Evolutionary conservation across 2,329 filamentous ascomycete genomes (phyloP).

Genomic region (Venturia pyrina): DNA sequence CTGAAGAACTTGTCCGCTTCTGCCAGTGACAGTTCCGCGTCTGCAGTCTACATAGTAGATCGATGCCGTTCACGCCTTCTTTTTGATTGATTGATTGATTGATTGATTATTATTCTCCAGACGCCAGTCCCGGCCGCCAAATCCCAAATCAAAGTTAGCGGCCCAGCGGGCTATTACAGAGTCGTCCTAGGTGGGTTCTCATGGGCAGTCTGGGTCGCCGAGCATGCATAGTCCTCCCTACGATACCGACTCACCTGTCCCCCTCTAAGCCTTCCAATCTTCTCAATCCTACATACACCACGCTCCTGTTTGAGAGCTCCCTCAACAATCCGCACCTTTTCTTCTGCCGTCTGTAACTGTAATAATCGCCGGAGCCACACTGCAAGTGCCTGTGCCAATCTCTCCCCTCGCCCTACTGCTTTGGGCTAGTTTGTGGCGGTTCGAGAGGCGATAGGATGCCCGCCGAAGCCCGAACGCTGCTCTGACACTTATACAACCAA

Average conservation of each 20-base stretch:
- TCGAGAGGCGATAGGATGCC: slow-evolving; percentile 1
- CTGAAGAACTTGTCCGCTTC: not conserved
- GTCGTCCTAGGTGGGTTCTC: not conserved
- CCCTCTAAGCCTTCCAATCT: not conserved
- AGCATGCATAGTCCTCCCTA: not conserved
- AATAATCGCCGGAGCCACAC: not conserved
- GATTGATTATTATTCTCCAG: not conserved
- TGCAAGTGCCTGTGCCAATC: not conserved
- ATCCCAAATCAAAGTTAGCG: not conserved
- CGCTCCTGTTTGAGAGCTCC: not conserved
- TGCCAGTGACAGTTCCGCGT: not conserved
- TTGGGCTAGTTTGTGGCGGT: not conserved
- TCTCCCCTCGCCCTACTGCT: not conserved
- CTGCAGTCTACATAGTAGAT: not conserved
- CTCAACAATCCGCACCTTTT: not conserved
- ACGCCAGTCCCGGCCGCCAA: slow-evolving; percentile 1
- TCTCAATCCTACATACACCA: not conserved
- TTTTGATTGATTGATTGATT: too few relatives aligned
- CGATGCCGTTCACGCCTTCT: too few relatives aligned
- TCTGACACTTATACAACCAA: not conserved
- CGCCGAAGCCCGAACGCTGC: slow-evolving; percentile 1
- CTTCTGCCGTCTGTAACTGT: not conserved
- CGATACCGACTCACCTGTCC: not conserved
- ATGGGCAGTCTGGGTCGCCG: not conserved
- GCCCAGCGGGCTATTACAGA: not conserved